Conservation (phyloP, 805 yeast genomes). For the Ogataea neopini region DNA sequence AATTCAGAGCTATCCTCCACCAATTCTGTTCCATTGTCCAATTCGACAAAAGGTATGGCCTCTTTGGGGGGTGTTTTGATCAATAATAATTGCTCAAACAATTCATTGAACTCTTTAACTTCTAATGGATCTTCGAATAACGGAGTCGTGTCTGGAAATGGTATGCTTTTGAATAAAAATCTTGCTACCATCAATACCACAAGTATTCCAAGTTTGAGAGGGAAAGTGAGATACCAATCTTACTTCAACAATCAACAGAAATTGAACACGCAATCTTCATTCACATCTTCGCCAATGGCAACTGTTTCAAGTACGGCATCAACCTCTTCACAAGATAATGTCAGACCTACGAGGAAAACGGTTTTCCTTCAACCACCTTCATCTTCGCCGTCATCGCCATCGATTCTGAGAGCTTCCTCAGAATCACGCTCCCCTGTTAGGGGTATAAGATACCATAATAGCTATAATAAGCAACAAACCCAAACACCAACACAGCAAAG, state of each 20-base stretch:
- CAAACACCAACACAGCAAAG: constrained; percentile 1
- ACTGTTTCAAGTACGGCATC: constrained; percentile 12
- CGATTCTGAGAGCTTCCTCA: constrained; percentile 17
- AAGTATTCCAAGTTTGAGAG: constrained; percentile 29
- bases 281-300: constrained; percentile 20
- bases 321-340: constrained; percentile 10
- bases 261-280: constrained; percentile 19
- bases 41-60: constrained; percentile 20
- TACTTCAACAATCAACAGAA: constrained; percentile 33
- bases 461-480: constrained; percentile 6
- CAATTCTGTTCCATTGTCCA: constrained; percentile 18
- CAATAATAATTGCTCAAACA: constrained; percentile 28
- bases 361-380: constrained; percentile 13
- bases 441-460: constrained; percentile 15
- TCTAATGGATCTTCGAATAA: constrained; percentile 23
- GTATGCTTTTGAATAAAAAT: constrained; percentile 15
- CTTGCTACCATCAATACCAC: constrained; percentile 22
- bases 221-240: constrained; percentile 36
- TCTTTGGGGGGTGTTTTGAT: constrained; percentile 19
- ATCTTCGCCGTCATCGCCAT: constrained; percentile 16
- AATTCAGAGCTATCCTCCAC: constrained; percentile 26
- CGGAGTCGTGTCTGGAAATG: constrained; percentile 1
- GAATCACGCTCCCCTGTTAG: constrained; percentile 32
- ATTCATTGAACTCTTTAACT: constrained; percentile 29
- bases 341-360: constrained; percentile 12